Evolutionary conservation across 495 filamentous ascomycete genomes (phyloP).

Genomic region (Elaphomyces granulatus): DNA sequence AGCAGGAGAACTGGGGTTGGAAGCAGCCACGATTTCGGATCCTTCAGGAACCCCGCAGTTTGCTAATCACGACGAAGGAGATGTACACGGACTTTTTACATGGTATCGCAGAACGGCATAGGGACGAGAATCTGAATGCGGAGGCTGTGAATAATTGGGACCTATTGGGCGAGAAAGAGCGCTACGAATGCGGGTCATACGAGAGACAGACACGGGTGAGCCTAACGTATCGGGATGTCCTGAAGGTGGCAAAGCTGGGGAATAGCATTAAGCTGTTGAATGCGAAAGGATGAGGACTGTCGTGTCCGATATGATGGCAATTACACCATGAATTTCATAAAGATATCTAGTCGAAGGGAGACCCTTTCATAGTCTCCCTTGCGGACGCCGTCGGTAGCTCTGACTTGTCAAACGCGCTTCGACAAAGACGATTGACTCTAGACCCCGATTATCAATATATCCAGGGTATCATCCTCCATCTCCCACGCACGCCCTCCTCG

Average conservation of each 20-base stretch:
- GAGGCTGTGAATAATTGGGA: constrained; percentile 71
- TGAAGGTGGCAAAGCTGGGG: constrained; percentile 68
- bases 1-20: no score
- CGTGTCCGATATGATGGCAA: no score
- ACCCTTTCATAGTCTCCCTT: no score
- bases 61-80: constrained; percentile 54
- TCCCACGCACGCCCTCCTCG: constrained; percentile 42
- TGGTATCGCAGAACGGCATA: constrained; percentile 50
- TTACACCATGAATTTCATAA: neutral
- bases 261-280: constrained; percentile 47
- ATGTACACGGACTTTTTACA: constrained; percentile 65
- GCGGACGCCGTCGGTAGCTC: no score
- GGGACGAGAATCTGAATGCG: constrained; percentile 44
- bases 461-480: constrained; percentile 74
- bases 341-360: neutral
- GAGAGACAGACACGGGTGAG: constrained; percentile 58
- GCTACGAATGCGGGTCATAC: constrained; percentile 43
- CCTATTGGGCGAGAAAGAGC: constrained; percentile 46
- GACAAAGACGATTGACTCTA: no score
- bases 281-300: constrained; percentile 19
- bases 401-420: no score
- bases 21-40: constrained; percentile 46
- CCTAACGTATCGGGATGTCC: constrained; percentile 85
- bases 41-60: constrained; percentile 72
- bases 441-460: no score